phyloP scores from a whole-genome alignment of 208 protist species.

The Leishmania martiniquensis region DNA sequence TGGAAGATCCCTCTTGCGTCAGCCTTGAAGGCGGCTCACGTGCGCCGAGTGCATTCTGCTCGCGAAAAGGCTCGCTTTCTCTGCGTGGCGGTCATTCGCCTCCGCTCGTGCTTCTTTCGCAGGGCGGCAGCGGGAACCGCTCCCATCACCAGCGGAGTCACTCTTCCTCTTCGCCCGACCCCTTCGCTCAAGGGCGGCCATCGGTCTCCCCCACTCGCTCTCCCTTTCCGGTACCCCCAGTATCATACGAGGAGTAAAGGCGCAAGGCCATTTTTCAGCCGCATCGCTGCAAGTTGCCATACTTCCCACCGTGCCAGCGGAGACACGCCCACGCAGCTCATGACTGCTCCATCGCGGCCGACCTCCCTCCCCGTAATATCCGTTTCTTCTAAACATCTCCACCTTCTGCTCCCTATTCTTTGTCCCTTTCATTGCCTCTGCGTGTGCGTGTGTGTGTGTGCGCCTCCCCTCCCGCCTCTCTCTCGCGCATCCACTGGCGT shows the following conservation, averaged over 20 bases:
- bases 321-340: neutral
- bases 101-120: slow-evolving; percentile 4
- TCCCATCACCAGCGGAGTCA: neutral
- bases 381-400: slow-evolving; percentile 3
- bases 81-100: neutral
- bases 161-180: neutral
- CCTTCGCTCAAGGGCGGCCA: neutral
- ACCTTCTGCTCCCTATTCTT: neutral
- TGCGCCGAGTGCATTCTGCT: neutral
- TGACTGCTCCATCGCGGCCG: neutral
- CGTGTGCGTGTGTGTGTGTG: neutral
- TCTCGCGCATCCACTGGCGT: neutral
- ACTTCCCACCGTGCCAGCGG: neutral
- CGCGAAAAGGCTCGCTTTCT: neutral
- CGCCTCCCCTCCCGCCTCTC: neutral
- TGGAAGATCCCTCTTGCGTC: neutral
- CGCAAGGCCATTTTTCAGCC: neutral
- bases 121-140: neutral
- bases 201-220: neutral
- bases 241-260: neutral
- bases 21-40: neutral
- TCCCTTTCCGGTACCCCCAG: neutral
- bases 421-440: neutral
- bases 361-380: neutral
- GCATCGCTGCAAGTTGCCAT: neutral